Evolutionary conservation across 2,329 filamentous ascomycete genomes (phyloP).

Genomic region (Ilyonectria mors-panacis): DNA sequence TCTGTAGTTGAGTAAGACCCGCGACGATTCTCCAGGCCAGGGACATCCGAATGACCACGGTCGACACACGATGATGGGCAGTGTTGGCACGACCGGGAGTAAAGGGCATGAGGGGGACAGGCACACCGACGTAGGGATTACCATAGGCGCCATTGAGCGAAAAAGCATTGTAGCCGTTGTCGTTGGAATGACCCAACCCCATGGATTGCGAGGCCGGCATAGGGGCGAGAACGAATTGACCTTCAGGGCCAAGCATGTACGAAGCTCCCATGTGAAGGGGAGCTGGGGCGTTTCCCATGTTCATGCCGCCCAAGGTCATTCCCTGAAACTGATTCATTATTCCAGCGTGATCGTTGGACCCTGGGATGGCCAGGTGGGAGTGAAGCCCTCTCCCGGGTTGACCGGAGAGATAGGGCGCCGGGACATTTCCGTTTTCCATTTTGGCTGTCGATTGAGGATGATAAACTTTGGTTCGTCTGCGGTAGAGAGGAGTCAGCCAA

Average conservation of each 20-base stretch:
- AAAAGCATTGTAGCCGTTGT: constrained; percentile 53
- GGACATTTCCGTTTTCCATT: constrained; percentile 56
- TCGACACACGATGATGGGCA: constrained; percentile 63
- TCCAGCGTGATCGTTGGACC: constrained; percentile 49
- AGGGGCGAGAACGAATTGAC: constrained; percentile 56
- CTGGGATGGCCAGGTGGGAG: constrained; percentile 49
- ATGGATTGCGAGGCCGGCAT: constrained; percentile 54
- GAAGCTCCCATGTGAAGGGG: constrained; percentile 54
- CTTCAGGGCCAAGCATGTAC: constrained; percentile 58
- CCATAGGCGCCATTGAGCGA: constrained; percentile 53
- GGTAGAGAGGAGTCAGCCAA: constrained; percentile 13
- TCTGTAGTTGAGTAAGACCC: constrained; percentile 79
- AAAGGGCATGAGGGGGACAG: constrained; percentile 62
- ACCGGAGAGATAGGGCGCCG: constrained; percentile 51
- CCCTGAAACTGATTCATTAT: constrained; percentile 56
- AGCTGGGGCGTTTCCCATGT: constrained; percentile 51
- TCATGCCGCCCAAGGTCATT: constrained; percentile 56
- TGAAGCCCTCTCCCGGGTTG: constrained; percentile 50
- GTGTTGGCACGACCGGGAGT: constrained; percentile 66
- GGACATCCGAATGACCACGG: constrained; percentile 67
- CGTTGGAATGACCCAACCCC: constrained; percentile 53
- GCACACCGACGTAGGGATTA: constrained; percentile 55
- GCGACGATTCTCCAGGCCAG: constrained; percentile 75
- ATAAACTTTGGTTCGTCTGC: constrained; percentile 52
- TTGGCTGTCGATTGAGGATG: constrained; percentile 49